Evolutionary conservation across 2,329 filamentous ascomycete species (phyloP).

Genomic region (Fonsecaea pedrosoi): DNA sequence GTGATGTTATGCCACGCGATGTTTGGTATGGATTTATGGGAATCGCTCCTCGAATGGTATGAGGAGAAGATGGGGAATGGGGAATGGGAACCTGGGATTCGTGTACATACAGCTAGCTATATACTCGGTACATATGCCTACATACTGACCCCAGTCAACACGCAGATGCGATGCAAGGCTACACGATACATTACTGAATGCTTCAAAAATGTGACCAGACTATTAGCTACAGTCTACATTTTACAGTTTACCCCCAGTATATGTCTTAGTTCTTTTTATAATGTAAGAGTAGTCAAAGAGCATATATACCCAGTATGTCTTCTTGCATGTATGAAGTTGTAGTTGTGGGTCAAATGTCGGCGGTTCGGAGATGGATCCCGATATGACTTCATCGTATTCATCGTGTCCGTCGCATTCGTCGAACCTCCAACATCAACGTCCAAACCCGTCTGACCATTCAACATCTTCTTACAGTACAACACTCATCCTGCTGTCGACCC

Average conservation of each 20-base stretch:
- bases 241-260: too few relatives aligned
- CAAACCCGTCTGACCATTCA: not conserved
- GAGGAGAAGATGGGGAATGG: not conserved
- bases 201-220: not conserved
- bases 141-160: not conserved
- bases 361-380: not conserved
- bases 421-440: not conserved
- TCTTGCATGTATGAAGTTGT: too few relatives aligned
- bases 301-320: too few relatives aligned
- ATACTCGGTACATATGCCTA: not conserved
- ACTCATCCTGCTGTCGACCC: not conserved
- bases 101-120: not conserved
- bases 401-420: not conserved
- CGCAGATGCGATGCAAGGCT: not conserved
- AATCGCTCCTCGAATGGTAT: not conserved
- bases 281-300: too few relatives aligned
- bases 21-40: not conserved
- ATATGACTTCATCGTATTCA: not conserved
- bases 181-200: not conserved
- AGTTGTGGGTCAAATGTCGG: too few relatives aligned
- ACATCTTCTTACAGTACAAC: not conserved
- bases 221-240: too few relatives aligned
- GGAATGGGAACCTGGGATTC: not conserved
- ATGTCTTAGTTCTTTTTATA: too few relatives aligned
- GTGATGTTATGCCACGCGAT: not conserved